phyloP scores from a whole-genome alignment of 164 flowering plant species.

The Chloranthus sessilifolius region DNA sequence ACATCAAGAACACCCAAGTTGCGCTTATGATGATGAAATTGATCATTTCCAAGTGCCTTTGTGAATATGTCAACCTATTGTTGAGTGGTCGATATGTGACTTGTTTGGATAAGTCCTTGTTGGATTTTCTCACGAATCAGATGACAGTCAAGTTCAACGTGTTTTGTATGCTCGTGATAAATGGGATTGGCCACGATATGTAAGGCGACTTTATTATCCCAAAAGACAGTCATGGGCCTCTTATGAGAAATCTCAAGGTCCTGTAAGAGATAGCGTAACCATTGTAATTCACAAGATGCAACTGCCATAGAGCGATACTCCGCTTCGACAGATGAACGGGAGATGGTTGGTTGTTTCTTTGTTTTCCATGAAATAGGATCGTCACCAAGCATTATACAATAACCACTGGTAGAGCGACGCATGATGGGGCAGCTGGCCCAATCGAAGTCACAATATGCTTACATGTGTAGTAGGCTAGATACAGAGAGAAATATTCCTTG shows the following conservation, averaged over 20 bases:
- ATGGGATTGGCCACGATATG: neutral
- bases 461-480: neutral
- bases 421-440: too few species aligned
- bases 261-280: neutral
- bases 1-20: too few species aligned
- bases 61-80: neutral
- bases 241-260: neutral
- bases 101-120: too few species aligned
- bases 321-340: neutral
- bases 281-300: neutral
- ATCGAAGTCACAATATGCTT: neutral
- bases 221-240: neutral
- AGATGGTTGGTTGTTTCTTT: neutral
- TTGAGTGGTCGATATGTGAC: too few species aligned
- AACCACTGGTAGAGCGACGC: neutral
- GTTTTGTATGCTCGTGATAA: neutral
- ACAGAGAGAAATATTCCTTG: neutral
- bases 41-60: neutral
- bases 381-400: neutral
- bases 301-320: conserved; percentile 2
- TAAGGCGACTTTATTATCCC: neutral
- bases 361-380: conserved; percentile 3
- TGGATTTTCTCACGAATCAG: too few species aligned
- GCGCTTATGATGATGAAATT: too few species aligned
- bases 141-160: too few species aligned